phyloP scores from a whole-genome alignment of 1,284 basidiomycete genomes.

The Ganoderma meredithae region DNA sequence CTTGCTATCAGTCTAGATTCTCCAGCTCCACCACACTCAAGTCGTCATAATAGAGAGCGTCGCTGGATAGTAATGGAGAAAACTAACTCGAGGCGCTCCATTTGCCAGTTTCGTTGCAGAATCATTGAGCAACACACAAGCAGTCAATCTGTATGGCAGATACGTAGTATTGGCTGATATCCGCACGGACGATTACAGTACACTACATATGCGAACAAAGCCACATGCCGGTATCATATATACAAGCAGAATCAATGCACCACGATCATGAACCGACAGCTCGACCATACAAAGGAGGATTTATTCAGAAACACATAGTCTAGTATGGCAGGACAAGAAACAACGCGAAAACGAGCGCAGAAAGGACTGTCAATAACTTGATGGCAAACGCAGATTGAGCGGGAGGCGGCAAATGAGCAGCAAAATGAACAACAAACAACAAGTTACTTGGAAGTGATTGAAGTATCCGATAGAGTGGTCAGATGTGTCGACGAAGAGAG shows the following conservation, averaged over 20 bases:
- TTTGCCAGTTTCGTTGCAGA: no score
- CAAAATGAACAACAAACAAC: not conserved
- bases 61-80: no score
- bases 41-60: no score
- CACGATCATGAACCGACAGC: not conserved
- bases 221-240: not conserved
- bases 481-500: slow-evolving; percentile 17
- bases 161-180: not conserved
- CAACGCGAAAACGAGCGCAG: not conserved
- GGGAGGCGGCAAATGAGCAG: not conserved
- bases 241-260: not conserved
- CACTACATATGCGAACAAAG: not conserved
- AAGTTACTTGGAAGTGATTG: slow-evolving; percentile 13
- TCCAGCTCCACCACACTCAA: not conserved
- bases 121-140: no score
- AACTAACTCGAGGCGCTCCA: no score
- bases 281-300: not conserved
- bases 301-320: not conserved
- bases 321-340: not conserved
- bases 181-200: not conserved
- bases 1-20: not conserved
- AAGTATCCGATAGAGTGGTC: slow-evolving; percentile 25
- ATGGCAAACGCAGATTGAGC: not conserved
- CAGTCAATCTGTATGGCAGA: not conserved
- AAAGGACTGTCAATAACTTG: not conserved